Evolutionary conservation across 169 alveolate genomes (phyloP), one percentile per base, ranked within the genome.

Genomic region (Cryptosporidium xiaoi): DNA sequence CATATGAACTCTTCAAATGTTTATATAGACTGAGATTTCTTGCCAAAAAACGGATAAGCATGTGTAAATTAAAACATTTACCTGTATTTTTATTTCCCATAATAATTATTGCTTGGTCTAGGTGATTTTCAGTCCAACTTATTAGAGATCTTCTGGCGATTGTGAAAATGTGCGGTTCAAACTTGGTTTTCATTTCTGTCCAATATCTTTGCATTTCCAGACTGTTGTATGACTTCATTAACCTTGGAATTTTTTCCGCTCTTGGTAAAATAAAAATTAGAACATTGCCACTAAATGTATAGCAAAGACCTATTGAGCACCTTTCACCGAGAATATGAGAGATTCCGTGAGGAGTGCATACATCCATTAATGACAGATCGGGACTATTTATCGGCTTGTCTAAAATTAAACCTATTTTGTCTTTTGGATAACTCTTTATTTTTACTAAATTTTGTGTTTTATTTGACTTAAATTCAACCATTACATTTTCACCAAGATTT

Each of bases 261-360:
- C 71, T 77, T 44, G 87, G 87, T 2, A 77, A 71, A 8, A 77
- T 18, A 36, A 77, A 77, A 16, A 77, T 10, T 34, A 77, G 64
- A 27, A 77, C 31, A 60, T 77, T 77, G 7, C 87, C 87, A 77
- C 87, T 77, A n/a, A 77, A 77, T 18, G 87, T 77, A 64, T 77
- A 77, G 50, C 64, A 77, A 62, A 18, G 36, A 7, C 87, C 87
- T 16, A 50, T 36, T 8, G 87, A 40, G 34, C 87, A 77, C n/a
- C 87, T 77, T 44, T 77, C 87, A 10, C 77, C 87, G 16, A 77
- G 71, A 40, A 77, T 60, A 62, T 77, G 87, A 2, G 87, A 56
- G 33, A 77, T 77, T 13, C 87, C 87, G 29, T 77, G 87, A 44
- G 87, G 71, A 46, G 87, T 77, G 0, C 77, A 60, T 33, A 56